Evolutionary conservation across 2,329 filamentous ascomycete species (phyloP).

Genomic region (Fusarium sterilihyphosum): DNA sequence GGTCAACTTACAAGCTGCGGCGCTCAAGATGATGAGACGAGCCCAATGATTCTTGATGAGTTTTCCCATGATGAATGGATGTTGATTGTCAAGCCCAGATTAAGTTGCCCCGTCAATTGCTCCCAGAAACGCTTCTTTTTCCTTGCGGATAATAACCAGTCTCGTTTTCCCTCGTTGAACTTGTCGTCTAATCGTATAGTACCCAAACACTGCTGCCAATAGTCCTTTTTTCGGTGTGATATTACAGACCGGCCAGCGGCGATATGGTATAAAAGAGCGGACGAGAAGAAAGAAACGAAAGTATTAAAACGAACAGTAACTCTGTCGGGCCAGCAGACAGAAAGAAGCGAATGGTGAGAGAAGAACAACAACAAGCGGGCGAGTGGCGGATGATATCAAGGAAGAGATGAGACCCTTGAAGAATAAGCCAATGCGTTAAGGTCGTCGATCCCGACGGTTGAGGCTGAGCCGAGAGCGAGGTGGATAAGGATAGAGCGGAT

Average conservation of each 20-base stretch:
- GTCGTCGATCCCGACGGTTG: conserved; percentile 18
- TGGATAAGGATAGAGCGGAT: conserved; percentile 17
- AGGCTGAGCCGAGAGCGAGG: conserved; percentile 23
- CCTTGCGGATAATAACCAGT: conserved; percentile 10
- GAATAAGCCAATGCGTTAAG: conserved; percentile 22
- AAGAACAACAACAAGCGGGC: conserved; percentile 9
- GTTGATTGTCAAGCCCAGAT: conserved; percentile 14
- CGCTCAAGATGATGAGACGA: conserved; percentile 89
- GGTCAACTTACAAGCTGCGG: conserved; percentile 73
- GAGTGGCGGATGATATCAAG: conserved; percentile 21
- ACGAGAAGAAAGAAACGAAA: conserved; percentile 8
- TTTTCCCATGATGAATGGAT: conserved; percentile 77
- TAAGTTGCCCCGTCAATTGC: conserved; percentile 14
- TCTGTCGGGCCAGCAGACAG: conserved; percentile 37
- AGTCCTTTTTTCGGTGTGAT: conserved; percentile 14
- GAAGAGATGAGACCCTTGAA: conserved; percentile 15
- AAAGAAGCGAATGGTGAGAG: conserved; percentile 19
- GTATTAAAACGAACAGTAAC: conserved; percentile 18
- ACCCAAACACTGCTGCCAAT: conserved; percentile 16
- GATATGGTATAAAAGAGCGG: conserved; percentile 9
- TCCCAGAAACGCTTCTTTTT: neutral
- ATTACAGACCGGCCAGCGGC: conserved; percentile 37
- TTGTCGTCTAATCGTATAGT: conserved; percentile 22
- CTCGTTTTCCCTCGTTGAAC: conserved; percentile 6
- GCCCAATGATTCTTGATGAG: conserved; percentile 99